Evolutionary conservation across 2,329 filamentous ascomycete species (phyloP), one percentile per base, ranked within the genome.

Genomic region (Aureobasidium sp.): DNA sequence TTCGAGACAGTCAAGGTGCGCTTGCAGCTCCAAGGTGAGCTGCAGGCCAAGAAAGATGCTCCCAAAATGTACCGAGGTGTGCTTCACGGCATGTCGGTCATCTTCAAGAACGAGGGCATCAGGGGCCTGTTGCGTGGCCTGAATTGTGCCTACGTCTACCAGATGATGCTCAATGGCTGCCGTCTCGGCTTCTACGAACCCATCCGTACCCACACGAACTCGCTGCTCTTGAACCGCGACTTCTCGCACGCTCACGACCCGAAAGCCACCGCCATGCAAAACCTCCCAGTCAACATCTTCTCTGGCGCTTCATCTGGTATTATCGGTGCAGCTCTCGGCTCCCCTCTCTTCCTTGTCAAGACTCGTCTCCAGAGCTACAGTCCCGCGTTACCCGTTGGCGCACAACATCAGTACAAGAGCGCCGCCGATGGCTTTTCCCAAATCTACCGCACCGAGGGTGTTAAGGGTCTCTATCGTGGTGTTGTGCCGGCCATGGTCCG

Each of bases 1-100:
- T 97, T 97, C 78, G 94, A 99, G 78, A 97, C 93, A 14, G 91
- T 99, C 74, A 99, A 99, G 84, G 97, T 97, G 73, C 92, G 91
- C 70, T 86, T 99, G 83, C 94, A 99, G 79, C 77, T 99, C 61
- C 94, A 99, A 76, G 94, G 94, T 75, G 94, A 99, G 76, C 84
- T 99, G 61, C 91, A 97, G 72, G 81, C 87, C 62, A 96, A 92
- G 73, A 85, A 86, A 68, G 86, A 91, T 72, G 90, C 93, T 63
- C 88, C 89, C 67, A 89, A 91, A 70, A 83, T 95, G 77, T 99
- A 99, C 79, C 87, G 84, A 66, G 94, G 94, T 37, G 93, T 95
- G 33, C 78, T 97, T 67, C 94, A 99, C 73, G 94, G 92, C 67
- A 89, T 97, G 59, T 84, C 85, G 64, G 90, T 96, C 68, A 97